Base-by-base conservation (phyloP, 2,329 filamentous ascomycete genomes). In the Talaromyces sp. region DNA sequence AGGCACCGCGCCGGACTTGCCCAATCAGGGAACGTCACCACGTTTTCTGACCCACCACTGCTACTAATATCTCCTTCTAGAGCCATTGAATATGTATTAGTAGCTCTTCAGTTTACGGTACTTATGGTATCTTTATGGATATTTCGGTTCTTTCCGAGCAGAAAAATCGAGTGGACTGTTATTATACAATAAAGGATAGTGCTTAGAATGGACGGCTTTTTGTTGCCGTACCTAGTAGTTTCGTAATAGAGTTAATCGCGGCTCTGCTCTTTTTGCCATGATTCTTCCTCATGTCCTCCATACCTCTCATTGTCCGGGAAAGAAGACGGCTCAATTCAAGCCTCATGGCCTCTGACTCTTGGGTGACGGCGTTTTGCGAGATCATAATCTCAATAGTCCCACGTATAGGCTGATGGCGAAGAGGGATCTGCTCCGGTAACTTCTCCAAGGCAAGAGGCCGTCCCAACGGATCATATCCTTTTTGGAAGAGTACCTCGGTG, bases 401-500 rank as follows among this genome's bases (percentile, higher is more conserved):
- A 50, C 62, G 66, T 32, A 81, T 58, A 32, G 56, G 55, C 21
- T 27, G 27, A 7, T 10, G 8, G 7, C 32, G 59, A 51, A 32
- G 51, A 11, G 21, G 21, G 11, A 55, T 41, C 5, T 56, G 50
- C 32, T 19, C 17, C 19, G 56, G 46, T 17, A 59, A 43, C 13
- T 51, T 56, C 14, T 57, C 58, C 7, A 31, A 31, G 35, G 59
- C 54, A 10, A 68, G 58, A 49, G 59, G 67, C 41, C 66, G 68
- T 8, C 72, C 75, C 31, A 74, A 58, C 13, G 62, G 58, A 64
- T 78, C 74, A 66, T 75, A 82, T 2, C 83, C 83, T 56, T 72
- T 71, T 24, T 71, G 72, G 60, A 70, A 74, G 67, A 86, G 66
- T 13, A 78, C 78, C 55, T 77, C 70, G 51, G 67, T 65, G 54